Evolutionary conservation across 1,139 yeast species (phyloP).

Genomic region (Taiozyma sp.): DNA sequence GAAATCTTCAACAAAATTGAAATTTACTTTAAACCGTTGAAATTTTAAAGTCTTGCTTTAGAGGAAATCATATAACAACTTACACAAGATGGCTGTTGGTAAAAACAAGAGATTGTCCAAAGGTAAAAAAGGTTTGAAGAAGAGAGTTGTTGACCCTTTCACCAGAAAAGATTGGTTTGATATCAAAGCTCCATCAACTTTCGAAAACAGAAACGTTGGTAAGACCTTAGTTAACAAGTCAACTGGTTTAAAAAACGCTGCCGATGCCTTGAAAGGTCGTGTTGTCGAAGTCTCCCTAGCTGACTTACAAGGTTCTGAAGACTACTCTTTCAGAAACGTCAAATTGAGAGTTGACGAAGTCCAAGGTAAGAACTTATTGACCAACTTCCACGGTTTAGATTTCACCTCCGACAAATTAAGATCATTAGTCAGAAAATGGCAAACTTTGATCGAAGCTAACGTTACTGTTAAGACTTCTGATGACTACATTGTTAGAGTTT

Average conservation of each 20-base stretch:
- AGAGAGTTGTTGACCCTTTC: conserved; percentile 94
- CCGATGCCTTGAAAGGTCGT: conserved; percentile 89
- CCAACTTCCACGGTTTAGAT: conserved; percentile 95
- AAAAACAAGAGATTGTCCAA: conserved; percentile 95
- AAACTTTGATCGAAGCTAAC: conserved; percentile 84
- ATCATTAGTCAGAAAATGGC: conserved; percentile 92
- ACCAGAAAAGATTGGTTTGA: conserved; percentile 94
- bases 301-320: conserved; percentile 89
- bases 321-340: conserved; percentile 86
- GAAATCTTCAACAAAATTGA: background rate
- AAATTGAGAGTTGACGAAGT: conserved; percentile 90
- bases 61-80: background rate
- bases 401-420: conserved; percentile 88
- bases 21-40: background rate
- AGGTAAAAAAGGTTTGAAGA: conserved; percentile 95
- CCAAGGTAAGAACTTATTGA: conserved; percentile 86
- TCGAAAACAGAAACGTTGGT: conserved; percentile 91
- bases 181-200: conserved; percentile 93
- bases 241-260: conserved; percentile 89
- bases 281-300: conserved; percentile 83
- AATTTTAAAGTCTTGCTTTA: background rate
- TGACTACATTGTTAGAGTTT: conserved; percentile 83
- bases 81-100: conserved; percentile 76
- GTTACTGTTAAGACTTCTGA: conserved; percentile 90
- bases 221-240: conserved; percentile 92